Base-by-base conservation (phyloP, 1,284 basidiomycete species). In the Ceratobasidium papillatum region DNA sequence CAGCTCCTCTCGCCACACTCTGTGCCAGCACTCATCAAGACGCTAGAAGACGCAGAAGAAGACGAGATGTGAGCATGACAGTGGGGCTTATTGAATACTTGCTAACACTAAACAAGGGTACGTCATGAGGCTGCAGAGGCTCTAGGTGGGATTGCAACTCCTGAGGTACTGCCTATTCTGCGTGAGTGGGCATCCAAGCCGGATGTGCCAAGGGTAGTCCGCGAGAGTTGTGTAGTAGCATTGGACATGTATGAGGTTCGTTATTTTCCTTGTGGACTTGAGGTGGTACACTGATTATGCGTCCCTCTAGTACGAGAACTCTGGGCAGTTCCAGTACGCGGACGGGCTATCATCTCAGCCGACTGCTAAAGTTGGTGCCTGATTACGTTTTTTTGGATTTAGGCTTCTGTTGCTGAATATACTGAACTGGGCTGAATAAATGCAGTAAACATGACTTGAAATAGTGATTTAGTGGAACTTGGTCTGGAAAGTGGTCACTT, bases 61-160 rank as follows among this genome's bases (percentile, higher is more conserved):
- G 92, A 93, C 61, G 95, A 98, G 75, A 99, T 99, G 68, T 58
- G 34, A 58, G 66, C 58, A 11, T n/a, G 3, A 11, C 4, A 25
- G 4, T 41, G 17, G 2, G 34, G 4, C 41, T 19, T 45, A 41
- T 51, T 22, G 38, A 47, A 43, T 11, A 9, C 7, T 19, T 69
- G 41, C 17, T 69, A 8, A 69, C 17, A 51, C 3, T n/a, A 1
- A 14, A 45, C 2, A 69, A 47, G 66, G 98, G 98, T 99, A 3
- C 90, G 98, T 30, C 98, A 99, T 80, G 98, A 99, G 83, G 98
- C 97, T 25, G 98, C 98, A 5, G 98, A 99, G 83, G 98, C 98
- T 1, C 88, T 99, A 0, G 98, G 98, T 25, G 95, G 96, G 3
- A 98, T 99, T 68, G 95, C 93, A 1, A 95, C 94, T 1, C 94